A percentile compares a stretch with the other conserved stretches of the same genome.
phyloP scores from a whole-genome alignment of 176 grass and related monocot genomes.

The Oryza australiensis region DNA sequence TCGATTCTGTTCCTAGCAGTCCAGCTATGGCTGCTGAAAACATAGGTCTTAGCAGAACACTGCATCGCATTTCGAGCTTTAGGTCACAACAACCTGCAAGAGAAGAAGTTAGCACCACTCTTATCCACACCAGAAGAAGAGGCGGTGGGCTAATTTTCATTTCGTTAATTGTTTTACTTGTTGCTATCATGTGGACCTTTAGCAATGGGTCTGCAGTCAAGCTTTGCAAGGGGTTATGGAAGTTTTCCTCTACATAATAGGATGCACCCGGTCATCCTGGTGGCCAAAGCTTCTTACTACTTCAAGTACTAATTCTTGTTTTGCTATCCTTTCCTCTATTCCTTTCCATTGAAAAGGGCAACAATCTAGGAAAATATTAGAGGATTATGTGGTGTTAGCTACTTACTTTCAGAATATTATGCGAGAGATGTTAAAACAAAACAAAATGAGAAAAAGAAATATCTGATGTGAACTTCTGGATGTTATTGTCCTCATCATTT shows the following conservation, averaged over 20 bases:
- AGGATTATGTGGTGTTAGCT: conserved; percentile 9
- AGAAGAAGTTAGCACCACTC: conserved; percentile 31
- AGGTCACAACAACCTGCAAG: conserved; percentile 47
- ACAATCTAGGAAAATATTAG: conserved; percentile 27
- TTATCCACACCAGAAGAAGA: conserved; percentile 45
- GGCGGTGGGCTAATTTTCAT: conserved; percentile 50
- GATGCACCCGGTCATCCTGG: not conserved
- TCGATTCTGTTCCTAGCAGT: conserved; percentile 75
- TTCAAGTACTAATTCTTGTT: conserved; percentile 17
- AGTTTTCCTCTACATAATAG: conserved; percentile 26
- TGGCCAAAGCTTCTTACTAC: not conserved
- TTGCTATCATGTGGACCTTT: conserved; percentile 71
- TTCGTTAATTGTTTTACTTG: conserved; percentile 65
- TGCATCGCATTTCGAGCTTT: conserved; percentile 86
- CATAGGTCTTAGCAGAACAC: conserved; percentile 58
- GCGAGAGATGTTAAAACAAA: not conserved
- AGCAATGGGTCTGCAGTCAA: conserved; percentile 49
- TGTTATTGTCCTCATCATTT: conserved; percentile 19
- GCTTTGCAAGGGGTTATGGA: conserved; percentile 60
- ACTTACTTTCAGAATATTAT: conserved; percentile 18
- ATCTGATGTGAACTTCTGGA: conserved; percentile 3
- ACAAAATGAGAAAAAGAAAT: not conserved
- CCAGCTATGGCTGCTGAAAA: conserved; percentile 86
- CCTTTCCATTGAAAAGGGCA: conserved; percentile 15
- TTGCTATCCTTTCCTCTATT: not conserved